phyloP scores from a whole-genome alignment of 352 stramenopile genomes.

The Pythium utonaiense region DNA sequence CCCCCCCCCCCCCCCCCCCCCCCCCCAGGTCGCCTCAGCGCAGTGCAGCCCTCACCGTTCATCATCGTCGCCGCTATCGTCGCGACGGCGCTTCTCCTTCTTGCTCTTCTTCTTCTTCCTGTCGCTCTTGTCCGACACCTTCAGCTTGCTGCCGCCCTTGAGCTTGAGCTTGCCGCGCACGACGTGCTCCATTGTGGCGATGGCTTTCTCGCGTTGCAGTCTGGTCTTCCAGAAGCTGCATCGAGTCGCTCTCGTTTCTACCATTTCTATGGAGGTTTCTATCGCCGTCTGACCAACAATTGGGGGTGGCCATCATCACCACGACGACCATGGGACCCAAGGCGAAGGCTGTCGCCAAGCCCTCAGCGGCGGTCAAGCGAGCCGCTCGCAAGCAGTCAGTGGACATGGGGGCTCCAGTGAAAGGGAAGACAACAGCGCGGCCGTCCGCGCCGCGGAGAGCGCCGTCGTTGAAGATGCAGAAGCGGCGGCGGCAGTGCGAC shows the following conservation, averaged over 20 bases:
- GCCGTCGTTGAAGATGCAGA: background rate
- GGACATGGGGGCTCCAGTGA: background rate
- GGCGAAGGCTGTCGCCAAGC: background rate
- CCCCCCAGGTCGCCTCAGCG: too few relatives aligned
- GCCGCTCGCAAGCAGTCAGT: background rate
- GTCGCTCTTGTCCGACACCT: conserved; percentile 46
- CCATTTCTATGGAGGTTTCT: conserved; percentile 18
- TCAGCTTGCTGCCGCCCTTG: conserved; percentile 62
- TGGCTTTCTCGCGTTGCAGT: background rate
- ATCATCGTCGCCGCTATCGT: conserved; percentile 1
- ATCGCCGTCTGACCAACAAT: conserved; percentile 11
- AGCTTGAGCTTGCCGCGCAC: conserved; percentile 85
- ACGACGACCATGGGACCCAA: background rate
- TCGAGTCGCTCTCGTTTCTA: conserved; percentile 13
- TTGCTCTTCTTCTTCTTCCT: conserved; percentile 57
- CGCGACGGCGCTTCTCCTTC: conserved; percentile 10
- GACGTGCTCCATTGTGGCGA: conserved; percentile 59
- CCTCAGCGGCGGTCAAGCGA: background rate
- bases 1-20: background rate
- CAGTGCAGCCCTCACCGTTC: conserved; percentile 2
- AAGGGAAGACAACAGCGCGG: background rate
- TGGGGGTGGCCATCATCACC: background rate
- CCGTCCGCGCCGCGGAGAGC: background rate
- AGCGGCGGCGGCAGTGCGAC: conserved; percentile 33
- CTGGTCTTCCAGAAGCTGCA: background rate